Conservation (phyloP, 306 rosid genomes). For the Prunus campanulata region DNA sequence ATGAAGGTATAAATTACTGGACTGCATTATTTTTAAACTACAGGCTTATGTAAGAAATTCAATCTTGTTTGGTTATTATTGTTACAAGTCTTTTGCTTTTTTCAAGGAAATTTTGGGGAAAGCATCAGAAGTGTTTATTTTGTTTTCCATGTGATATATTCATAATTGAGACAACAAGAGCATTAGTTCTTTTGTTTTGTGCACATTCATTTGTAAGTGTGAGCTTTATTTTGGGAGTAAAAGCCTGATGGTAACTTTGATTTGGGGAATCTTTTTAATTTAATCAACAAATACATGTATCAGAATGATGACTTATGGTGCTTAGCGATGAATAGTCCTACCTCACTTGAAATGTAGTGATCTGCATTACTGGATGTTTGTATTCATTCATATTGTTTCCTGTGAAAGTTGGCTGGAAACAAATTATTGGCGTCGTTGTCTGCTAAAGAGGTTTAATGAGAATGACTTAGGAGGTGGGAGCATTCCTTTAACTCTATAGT, state of each 20-base stretch:
- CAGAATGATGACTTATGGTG: neutral
- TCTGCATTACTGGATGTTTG: neutral
- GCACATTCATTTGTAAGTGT: neutral
- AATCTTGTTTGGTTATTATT: neutral
- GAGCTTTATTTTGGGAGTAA: neutral
- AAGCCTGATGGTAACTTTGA: neutral
- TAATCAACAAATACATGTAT: neutral
- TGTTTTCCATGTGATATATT: neutral
- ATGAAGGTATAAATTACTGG: slow-evolving; percentile 59
- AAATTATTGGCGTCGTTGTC: neutral
- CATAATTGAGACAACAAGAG: neutral
- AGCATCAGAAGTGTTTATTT: neutral
- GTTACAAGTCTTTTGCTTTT: neutral
- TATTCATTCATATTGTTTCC: neutral
- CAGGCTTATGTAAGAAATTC: neutral
- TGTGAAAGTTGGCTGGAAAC: neutral
- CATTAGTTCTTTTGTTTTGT: neutral
- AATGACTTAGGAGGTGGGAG: neutral
- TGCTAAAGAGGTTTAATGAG: neutral
- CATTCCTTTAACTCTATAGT: neutral
- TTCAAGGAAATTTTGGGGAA: neutral
- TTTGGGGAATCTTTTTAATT: neutral
- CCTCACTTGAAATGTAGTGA: neutral
- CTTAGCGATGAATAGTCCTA: neutral
- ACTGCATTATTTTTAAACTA: neutral